Base-by-base conservation (phyloP, 1,139 yeast genomes). In the Hyphopichia fennica region DNA sequence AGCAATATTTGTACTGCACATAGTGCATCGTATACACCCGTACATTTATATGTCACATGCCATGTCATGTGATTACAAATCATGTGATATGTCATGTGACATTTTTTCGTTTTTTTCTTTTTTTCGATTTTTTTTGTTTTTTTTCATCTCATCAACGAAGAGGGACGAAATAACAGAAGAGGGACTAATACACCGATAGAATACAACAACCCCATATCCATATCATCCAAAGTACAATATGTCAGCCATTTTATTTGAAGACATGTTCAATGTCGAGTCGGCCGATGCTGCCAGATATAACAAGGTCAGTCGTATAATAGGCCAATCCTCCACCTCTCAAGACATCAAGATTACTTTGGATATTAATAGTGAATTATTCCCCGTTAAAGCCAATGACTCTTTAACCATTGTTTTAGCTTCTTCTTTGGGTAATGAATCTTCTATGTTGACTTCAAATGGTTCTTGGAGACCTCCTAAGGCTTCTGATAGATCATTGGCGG, bases 391-490 rank as follows among this genome's bases (percentile, higher is more conserved):
- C 48, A 82, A 84, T 50, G 95, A 88, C 57, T 83, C 93, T 27
- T 73, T 93, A 53, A 88, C 98, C n/a, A 78, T 95, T 46, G 87
- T 96, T 37, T 71, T 93, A 48, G 96, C 97, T 5, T 84, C 91
- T 22, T 74, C 90, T 2, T 72, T 91, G 46, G 90, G 84, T 25
- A 78, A 81, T 44, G 81, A 77, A 39, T 66, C 75, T 10, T 71
- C 80, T 18, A 76, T 67, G 67, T 59, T 77, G 43, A 72, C 84
- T 15, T 74, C 84, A 37, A 81, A 81, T 50, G 84, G 88, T 30
- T 82, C 89, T 15, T 93, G 98, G 98, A 84, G 97, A 70, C 91
- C 93, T 3, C 95, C 96, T 35, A 87, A 80, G 63, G 77, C 86
- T 13, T 87, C 84, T 45, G 96, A 90, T 53, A 78, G 85, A 56